Base-by-base conservation (phyloP, 805 yeast genomes). In the Saturnispora dispora region DNA sequence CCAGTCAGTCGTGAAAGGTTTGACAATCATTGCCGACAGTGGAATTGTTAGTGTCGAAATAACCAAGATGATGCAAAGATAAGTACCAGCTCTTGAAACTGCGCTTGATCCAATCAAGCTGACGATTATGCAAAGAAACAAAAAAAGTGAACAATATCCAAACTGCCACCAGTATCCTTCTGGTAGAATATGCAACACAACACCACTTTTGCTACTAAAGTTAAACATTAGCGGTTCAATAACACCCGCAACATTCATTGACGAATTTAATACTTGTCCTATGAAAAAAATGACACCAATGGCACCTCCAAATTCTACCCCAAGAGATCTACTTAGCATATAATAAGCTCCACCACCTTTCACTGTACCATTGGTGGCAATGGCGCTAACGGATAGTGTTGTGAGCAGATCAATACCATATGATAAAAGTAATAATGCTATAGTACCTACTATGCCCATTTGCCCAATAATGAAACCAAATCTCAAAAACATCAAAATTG, bases 321-420 rank as follows among this genome's bases (percentile, higher is more conserved):
- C 99, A 54, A 93, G 71, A 33, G 96, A 84, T 58, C 99, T 75
- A 33, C 96, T 85, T 53, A 93, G 88, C 97, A 93, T 93, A 61
- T 89, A 93, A 64, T 93, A 93, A 0, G 98, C 97, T 46, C 99
- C 99, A 15, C 99, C 99, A 13, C 98, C 98, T 58, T 89, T 79
- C 2, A 93, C 98, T 0, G 95, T 88, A 22, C 99, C 99, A 63
- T 93, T 93, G 2, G 99, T 93, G 2, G 97, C 88, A 54, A 93
- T 93, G 1, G 99, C 99, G 51, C 96, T 86, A 53, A 93, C 82
- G 20, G 96, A 87, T 57, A 93, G 68, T 0, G 96, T 88, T 0
- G 99, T 93, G 51, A 93, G 71, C 5, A 88, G 71, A 63, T 91
- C 85, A 55, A 93, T 88, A 3, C 80, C 63, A 64, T 90, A 93